These are phyloP conservation scores for Teunomyces stri DNA, from an alignment of 805 yeast genomes.

Conservation along the genomic window DNA sequence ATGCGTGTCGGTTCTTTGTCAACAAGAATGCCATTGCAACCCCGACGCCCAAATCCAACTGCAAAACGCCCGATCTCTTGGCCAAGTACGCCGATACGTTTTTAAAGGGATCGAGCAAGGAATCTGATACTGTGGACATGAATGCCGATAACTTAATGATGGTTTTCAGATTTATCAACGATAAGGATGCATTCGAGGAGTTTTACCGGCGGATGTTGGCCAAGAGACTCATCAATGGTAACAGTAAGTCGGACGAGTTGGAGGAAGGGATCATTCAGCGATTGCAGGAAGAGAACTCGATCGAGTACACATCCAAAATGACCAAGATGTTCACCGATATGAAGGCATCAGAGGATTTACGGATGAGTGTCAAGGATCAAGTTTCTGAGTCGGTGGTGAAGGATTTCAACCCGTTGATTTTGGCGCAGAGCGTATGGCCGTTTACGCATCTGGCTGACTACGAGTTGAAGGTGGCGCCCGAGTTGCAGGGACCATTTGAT, in stretches of 20 bases:
- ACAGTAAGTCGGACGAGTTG: constrained; percentile 78
- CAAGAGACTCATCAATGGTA: constrained; percentile 81
- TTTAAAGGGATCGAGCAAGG: constrained; percentile 72
- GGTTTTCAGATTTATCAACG: constrained; percentile 82
- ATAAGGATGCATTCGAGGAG: constrained; percentile 92
- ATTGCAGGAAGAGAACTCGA: constrained; percentile 83
- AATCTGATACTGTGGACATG: constrained; percentile 66
- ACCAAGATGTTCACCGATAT: constrained; percentile 96
- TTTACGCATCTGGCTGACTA: constrained; percentile 45
- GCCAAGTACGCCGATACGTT: constrained; percentile 87
- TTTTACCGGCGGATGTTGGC: constrained; percentile 88
- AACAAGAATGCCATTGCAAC: constrained; percentile 80
- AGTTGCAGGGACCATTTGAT: constrained; percentile 60
- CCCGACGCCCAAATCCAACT: constrained; percentile 52
- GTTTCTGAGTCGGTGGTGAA: constrained; percentile 34
- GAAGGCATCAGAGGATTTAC: constrained; percentile 76
- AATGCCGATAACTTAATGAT: constrained; percentile 82
- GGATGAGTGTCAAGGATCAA: constrained; percentile 51
- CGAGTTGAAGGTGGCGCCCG: constrained; percentile 59
- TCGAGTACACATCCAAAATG: constrained; percentile 90
- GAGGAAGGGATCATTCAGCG: constrained; percentile 85
- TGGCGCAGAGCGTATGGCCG: constrained; percentile 92
- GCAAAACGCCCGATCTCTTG: constrained; percentile 89
- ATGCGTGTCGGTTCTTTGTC: constrained; percentile 81
- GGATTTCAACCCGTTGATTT: constrained; percentile 68